These are phyloP conservation scores for Hymenoscyphus fraxineus DNA, from an alignment of 2,329 filamentous ascomycete genomes.

Conservation along the genomic window DNA sequence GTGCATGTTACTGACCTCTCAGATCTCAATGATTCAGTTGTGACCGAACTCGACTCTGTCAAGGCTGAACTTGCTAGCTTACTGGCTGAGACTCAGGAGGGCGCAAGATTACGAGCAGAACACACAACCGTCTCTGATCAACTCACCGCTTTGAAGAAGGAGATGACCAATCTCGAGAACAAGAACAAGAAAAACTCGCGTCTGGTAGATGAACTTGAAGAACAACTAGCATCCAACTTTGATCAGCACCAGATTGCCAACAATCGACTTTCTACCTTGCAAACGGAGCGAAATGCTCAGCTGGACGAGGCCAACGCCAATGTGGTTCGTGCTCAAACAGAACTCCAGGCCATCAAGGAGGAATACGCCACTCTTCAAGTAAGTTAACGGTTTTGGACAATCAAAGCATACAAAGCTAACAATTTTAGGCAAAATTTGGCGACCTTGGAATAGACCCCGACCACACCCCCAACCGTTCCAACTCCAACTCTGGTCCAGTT, in stretches of 20 bases:
- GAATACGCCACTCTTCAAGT: constrained; percentile 71
- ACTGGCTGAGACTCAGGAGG: constrained; percentile 45
- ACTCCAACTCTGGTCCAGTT: constrained; percentile 30
- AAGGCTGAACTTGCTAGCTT: constrained; percentile 53
- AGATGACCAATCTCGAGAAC: constrained; percentile 57
- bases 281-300: constrained; percentile 69
- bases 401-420: constrained; percentile 18
- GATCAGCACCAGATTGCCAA: constrained; percentile 83
- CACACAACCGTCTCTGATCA: constrained; percentile 51
- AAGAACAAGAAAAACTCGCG: constrained; percentile 87
- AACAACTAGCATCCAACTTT: constrained; percentile 91
- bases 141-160: constrained; percentile 60
- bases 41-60: constrained; percentile 59
- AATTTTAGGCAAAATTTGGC: constrained; percentile 55
- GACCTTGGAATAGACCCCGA: constrained; percentile 43
- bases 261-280: constrained; percentile 80
- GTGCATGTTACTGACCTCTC: constrained; percentile 53
- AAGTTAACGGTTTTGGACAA: constrained; percentile 17
- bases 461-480: constrained; percentile 47
- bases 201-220: constrained; percentile 91
- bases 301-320: constrained; percentile 74
- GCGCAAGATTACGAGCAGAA: constrained; percentile 41
- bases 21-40: constrained; percentile 54
- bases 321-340: constrained; percentile 59
- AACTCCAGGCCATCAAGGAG: constrained; percentile 63